Evolutionary conservation across 1,284 basidiomycete species (phyloP), one percentile per base, ranked within the genome.

Genomic region (Tremellales sp.): DNA sequence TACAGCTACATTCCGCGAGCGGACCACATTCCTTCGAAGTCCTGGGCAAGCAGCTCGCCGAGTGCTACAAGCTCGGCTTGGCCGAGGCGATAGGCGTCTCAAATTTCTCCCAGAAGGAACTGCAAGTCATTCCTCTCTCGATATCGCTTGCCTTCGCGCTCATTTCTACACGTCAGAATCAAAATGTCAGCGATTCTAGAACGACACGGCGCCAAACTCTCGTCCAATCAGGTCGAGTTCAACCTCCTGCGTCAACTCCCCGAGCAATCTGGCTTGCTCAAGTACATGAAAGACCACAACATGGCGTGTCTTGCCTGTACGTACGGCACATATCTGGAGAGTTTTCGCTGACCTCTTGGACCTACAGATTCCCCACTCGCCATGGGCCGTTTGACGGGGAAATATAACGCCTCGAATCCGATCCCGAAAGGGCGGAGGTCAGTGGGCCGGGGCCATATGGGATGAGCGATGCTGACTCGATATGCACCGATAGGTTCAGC

Each of bases 161-260:
- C 22, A 33, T 14, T 18, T n/a, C 35, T 43, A 13, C 28, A 27
- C 2, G 13, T 8, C 25, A 68, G 64, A 16, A 61, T 64, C 48
- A 51, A 57, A 19, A 68, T 71, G 54, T 46, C 45, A 31, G 56
- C 60, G 24, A 47, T 64, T n/a, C 51, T 70, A 2, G 60, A 54
- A 22, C 47, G 54, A 28, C 56, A 68, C 48, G 56, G 56, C 28
- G 57, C 69, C 4, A 60, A 54, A 38, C 57, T 71, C 19, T 63
- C 64, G 4, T 66, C 62, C 8, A 71, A 71, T 43, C 69, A 71
- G 45, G 61, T 71, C 34, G 69, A 71, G 48, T 66, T 59, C 57
- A 66, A 53, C 43, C 50, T 71, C 2, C 50, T 69, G 18, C 56
- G 68, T 7, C 60, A 61, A 40, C 39, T 56, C n/a, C 66, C 69